Evolutionary conservation across 768 basidiomycete species (phyloP), one percentile per base, ranked within the genome.

Genomic region (Russula vinacea): DNA sequence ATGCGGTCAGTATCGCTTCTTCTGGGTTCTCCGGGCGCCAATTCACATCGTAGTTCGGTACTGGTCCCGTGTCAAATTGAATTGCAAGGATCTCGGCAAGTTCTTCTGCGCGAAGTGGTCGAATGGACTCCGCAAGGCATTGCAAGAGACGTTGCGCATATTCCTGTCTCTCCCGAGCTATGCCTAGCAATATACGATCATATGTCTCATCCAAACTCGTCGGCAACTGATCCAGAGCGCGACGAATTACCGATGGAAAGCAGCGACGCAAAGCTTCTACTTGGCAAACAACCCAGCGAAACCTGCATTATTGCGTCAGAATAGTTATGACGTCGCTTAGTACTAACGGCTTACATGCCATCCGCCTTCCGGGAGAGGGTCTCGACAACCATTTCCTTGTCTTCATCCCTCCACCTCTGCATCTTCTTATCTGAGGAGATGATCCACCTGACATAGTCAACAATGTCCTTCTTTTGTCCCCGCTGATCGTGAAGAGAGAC

Each of bases 221-320:
- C 14, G 55, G 55, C 4, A 56, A 19, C 16, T 56, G 26, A 56
- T 56, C 24, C 16, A 56, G 26, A 13, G 24, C 24, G 3, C 16
- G 14, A 11, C 40, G 17, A 19, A 56, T 29, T 7, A 17, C 37
- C 10, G 37, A 39, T 39, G 54, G 54, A 16, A 55, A 39, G 26
- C 55, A 26, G 0, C 8, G 24, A 13, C 26, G 24, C 29, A 56
- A 22, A 2, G 11, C 19, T n/a, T 56, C 56, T 14, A 56, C 19
- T n/a, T 56, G 56, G 5, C 56, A 56, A 10, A 56, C 26, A 5
- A 44, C 17, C 56, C 56, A 56, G 2, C 56, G 17, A 22, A 56
- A 56, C 56, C 56, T 56, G 42, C 1, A n/a, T 32, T 19, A 32
- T 10, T 19, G 0, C 13, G 11, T 56, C 26, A 56, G 42, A 29